Base-by-base conservation (phyloP, 345 rosid species). In the Stellera chamaejasme region DNA sequence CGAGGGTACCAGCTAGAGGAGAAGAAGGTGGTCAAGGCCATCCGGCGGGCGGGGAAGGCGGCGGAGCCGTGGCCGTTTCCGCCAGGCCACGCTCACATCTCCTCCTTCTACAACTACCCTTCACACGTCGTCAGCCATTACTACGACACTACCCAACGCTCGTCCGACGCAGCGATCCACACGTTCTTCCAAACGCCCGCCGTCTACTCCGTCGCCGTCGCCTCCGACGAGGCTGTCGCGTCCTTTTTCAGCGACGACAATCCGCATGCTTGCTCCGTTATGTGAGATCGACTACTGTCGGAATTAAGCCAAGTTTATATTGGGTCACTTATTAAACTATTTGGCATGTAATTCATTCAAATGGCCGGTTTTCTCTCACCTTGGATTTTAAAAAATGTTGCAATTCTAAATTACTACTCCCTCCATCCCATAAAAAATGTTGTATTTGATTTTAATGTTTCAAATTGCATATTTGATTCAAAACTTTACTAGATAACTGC, bases 1-100 rank as follows among this genome's bases (percentile, higher is more conserved):
- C 71, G 81, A 63, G 96, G 98, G 12, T 80, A 82, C 53, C 62
- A 66, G 39, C 36, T 83, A 54, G 95, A 88, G 51, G 91, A 84
- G 62, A 84, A 70, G 72, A 82, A 80, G 77, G 85, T 84, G 54
- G 26, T 84, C 27, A 87, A 82, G 75, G 87, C 95, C 25, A 76
- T 87, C 27, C 77, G 79, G 48, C 52, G 87, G 6, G 59, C 87
- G 12, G 95, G 91, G 61, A 92, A 92, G 62, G 85, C 90, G 10
- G 96, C 87, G 7, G 98, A 84, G 77, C 78, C 72, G n/a, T 92
- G 96, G 98, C 98, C 96, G 16, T 88, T 85, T 67, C 93, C 88
- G 0, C 90, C 88, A 0, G 82, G 85, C 6, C 56, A 82, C 62
- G 73, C 85, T 55, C 88, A 92, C 49, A 81, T 70, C 49, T 68